Conservation (phyloP, 2,329 filamentous ascomycete genomes). For the Hortaea werneckii region DNA sequence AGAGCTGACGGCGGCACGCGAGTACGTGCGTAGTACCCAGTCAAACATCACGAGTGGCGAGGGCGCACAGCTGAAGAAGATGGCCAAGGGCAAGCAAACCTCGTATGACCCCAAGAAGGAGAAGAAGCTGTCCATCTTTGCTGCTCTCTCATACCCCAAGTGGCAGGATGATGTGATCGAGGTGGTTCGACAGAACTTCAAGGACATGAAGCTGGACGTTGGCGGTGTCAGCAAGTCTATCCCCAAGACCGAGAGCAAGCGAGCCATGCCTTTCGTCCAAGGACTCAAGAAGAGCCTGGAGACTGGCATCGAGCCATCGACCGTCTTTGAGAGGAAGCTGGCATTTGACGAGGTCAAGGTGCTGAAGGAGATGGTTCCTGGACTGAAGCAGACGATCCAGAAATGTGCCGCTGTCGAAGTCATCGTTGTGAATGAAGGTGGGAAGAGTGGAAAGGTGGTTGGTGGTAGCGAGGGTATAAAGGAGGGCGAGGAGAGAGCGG, state of each 20-base stretch:
- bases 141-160: conserved; percentile 66
- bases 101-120: conserved; percentile 82
- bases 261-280: conserved; percentile 96
- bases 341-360: conserved; percentile 75
- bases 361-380: conserved; percentile 66
- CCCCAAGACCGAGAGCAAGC: conserved; percentile 86
- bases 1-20: conserved; percentile 63
- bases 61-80: conserved; percentile 71
- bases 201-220: conserved; percentile 58
- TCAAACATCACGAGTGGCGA: conserved; percentile 81
- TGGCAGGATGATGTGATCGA: conserved; percentile 93
- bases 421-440: conserved; percentile 59
- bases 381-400: conserved; percentile 65
- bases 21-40: conserved; percentile 66
- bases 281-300: conserved; percentile 72
- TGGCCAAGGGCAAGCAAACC: conserved; percentile 81
- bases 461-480: conserved; percentile 39
- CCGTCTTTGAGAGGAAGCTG: conserved; percentile 75
- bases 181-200: conserved; percentile 62
- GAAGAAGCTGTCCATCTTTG: conserved; percentile 83
- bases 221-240: conserved; percentile 71
- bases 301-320: conserved; percentile 16
- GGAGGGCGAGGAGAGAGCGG: conserved; percentile 47
- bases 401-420: conserved; percentile 61
- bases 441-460: conserved; percentile 52